These are phyloP conservation scores for Penstemon eatonii DNA, from an alignment of 257 asterid genomes.

Conservation along the genomic window DNA sequence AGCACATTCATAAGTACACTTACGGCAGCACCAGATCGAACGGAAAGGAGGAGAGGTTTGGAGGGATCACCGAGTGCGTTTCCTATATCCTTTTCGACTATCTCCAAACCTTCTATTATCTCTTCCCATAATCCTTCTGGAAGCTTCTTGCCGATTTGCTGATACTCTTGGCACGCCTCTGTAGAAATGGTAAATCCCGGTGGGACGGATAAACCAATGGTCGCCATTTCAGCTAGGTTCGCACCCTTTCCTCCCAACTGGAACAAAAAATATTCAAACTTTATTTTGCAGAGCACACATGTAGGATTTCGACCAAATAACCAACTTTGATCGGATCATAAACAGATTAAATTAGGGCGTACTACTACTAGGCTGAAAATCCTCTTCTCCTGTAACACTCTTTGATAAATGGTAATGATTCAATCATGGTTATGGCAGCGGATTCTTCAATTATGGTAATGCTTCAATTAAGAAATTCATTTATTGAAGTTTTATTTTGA, in stretches of 20 bases:
- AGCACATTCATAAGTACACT: slow-evolving; percentile 17
- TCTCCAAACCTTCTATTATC: slow-evolving; percentile 61
- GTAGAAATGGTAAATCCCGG: slow-evolving; percentile 96
- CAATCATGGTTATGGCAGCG: too few species aligned
- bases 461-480: too few species aligned
- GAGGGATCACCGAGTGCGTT: slow-evolving; percentile 83
- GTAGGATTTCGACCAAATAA: not conserved
- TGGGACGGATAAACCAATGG: slow-evolving; percentile 91
- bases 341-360: too few species aligned
- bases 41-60: slow-evolving; percentile 86
- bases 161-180: slow-evolving; percentile 94
- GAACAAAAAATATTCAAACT: not conserved
- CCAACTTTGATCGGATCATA: not conserved
- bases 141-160: slow-evolving; percentile 62
- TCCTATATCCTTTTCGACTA: slow-evolving; percentile 80
- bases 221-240: slow-evolving; percentile 99
- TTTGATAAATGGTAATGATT: too few species aligned
- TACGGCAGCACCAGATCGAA: slow-evolving; percentile 93
- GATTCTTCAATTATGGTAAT: too few species aligned
- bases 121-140: slow-evolving; percentile 85
- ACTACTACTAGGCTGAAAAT: too few species aligned
- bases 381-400: too few species aligned
- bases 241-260: slow-evolving; percentile 98
- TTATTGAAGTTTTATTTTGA: too few species aligned
- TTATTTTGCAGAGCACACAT: not conserved